These are phyloP conservation scores for Apiospora kogelbergensis DNA, from an alignment of 2,329 filamentous ascomycete genomes.

Conservation along the genomic window DNA sequence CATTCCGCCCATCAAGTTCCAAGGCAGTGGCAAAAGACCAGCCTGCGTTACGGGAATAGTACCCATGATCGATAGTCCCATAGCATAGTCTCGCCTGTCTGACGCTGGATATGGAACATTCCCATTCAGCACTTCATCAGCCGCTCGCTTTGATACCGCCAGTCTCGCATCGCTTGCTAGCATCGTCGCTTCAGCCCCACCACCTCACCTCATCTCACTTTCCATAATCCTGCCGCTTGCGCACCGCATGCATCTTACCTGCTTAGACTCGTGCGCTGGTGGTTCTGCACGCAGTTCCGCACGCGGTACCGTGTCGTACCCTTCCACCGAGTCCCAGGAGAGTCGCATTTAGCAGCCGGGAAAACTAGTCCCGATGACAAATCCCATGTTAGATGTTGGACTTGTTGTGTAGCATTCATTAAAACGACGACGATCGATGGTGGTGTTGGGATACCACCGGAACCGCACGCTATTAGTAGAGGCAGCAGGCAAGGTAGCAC, in stretches of 20 bases:
- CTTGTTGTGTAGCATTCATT: neutral
- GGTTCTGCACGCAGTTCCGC: neutral
- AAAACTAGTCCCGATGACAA: neutral
- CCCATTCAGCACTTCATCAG: neutral
- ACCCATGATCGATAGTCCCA: neutral
- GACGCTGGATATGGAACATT: neutral
- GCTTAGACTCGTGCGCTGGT: too few species aligned
- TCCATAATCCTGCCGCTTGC: neutral
- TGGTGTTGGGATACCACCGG: neutral
- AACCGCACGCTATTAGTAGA: neutral
- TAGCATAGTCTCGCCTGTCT: neutral
- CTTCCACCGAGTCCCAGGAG: neutral
- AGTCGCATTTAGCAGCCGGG: neutral
- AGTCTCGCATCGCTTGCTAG: neutral
- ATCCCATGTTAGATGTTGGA: neutral
- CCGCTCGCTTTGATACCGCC: neutral
- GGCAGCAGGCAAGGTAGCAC: neutral
- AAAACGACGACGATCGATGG: neutral
- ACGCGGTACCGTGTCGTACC: neutral
- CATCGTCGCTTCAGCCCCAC: neutral
- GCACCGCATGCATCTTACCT: neutral
- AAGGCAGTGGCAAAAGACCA: neutral
- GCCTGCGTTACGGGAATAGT: neutral
- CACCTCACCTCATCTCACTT: neutral
- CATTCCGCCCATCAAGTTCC: neutral